Evolutionary conservation across 805 yeast genomes (phyloP).

Genomic region (Yarrowia yakushimensis): DNA sequence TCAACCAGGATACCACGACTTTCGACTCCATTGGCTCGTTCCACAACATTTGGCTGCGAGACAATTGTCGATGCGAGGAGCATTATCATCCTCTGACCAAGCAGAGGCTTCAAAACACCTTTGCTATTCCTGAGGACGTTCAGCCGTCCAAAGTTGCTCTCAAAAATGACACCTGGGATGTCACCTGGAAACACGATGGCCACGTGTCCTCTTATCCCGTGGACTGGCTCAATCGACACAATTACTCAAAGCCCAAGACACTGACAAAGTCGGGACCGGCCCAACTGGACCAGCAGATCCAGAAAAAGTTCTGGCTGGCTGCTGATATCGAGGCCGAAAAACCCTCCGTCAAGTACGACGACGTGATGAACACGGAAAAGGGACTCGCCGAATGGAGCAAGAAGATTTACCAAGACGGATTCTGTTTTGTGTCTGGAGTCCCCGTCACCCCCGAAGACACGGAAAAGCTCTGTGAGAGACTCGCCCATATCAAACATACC

Average conservation of each 20-base stretch:
- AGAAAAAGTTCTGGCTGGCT: constrained; percentile 46
- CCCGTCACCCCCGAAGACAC: constrained; percentile 59
- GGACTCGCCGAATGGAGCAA: constrained; percentile 55
- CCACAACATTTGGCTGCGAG: constrained; percentile 59
- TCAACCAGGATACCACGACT: not conserved
- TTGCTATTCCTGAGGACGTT: constrained; percentile 41
- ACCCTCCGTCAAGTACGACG: constrained; percentile 50
- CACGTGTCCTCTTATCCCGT: constrained; percentile 43
- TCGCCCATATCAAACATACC: constrained; percentile 61
- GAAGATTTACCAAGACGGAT: constrained; percentile 56
- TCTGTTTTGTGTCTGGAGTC: constrained; percentile 57
- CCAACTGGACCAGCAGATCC: constrained; percentile 31
- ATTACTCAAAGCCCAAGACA: constrained; percentile 51
- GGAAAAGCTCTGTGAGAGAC: constrained; percentile 51
- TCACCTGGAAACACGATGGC: constrained; percentile 42
- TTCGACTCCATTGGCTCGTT: not conserved
- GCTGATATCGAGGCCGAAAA: constrained; percentile 41
- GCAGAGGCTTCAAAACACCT: constrained; percentile 58
- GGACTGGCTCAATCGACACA: constrained; percentile 48
- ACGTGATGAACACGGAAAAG: constrained; percentile 44
- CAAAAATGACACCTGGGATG: constrained; percentile 27
- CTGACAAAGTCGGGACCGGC: constrained; percentile 36
- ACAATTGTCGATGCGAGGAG: constrained; percentile 55
- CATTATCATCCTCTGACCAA: constrained; percentile 56
- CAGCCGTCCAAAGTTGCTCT: constrained; percentile 31